phyloP scores from a whole-genome alignment of 768 basidiomycete genomes.

The Lactarius evosmus region DNA sequence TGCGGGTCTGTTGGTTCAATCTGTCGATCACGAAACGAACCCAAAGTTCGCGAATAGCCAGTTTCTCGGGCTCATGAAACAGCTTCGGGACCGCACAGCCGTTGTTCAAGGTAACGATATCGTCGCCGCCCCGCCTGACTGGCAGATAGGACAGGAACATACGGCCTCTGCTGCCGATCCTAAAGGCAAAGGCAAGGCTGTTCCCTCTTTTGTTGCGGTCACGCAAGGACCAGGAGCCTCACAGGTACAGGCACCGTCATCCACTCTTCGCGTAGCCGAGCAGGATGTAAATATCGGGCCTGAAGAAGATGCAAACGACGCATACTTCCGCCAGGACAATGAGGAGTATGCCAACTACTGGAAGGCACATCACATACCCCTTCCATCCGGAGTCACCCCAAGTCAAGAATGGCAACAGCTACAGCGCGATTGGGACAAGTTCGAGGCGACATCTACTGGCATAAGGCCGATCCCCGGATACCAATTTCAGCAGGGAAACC shows the following conservation, averaged over 20 bases:
- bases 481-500: conserved; percentile 74
- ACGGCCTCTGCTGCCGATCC: conserved; percentile 38
- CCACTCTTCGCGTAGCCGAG: background rate
- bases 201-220: conserved; percentile 3
- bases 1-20: conserved; percentile 72
- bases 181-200: conserved; percentile 68
- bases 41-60: conserved; percentile 82
- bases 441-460: conserved; percentile 70
- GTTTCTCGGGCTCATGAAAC: conserved; percentile 83
- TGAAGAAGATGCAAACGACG: conserved; percentile 50
- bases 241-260: background rate
- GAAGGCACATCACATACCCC: conserved; percentile 39
- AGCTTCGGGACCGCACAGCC: conserved; percentile 75
- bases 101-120: conserved; percentile 77
- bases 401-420: conserved; percentile 57
- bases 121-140: conserved; percentile 44
- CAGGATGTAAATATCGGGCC: background rate
- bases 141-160: conserved; percentile 27
- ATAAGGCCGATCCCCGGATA: conserved; percentile 57
- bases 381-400: conserved; percentile 6
- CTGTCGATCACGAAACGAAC: conserved; percentile 71
- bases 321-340: conserved; percentile 71
- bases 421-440: conserved; percentile 77
- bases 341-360: conserved; percentile 62
- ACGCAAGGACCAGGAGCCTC: background rate